Evolutionary conservation across 176 grass and related monocot species (phyloP), one percentile per base, ranked within the genome.

Genomic region (Otatea glauca): DNA sequence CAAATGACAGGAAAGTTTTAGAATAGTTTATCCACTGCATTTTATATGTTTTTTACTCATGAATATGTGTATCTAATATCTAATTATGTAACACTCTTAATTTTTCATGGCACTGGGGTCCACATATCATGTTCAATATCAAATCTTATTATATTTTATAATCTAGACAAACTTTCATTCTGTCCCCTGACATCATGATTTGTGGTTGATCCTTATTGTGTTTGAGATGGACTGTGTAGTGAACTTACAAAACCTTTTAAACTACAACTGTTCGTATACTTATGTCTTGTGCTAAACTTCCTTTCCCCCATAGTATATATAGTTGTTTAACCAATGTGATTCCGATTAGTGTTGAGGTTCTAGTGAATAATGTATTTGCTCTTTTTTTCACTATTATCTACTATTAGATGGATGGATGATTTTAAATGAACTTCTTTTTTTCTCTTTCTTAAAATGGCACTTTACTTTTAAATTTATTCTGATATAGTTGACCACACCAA

Each of bases 171-270:
- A n/a, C n/a, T n/a, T n/a, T n/a, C n/a, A n/a, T n/a, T n/a, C n/a
- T n/a, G n/a, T n/a, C n/a, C n/a, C n/a, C n/a, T n/a, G n/a, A n/a
- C n/a, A n/a, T n/a, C n/a, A n/a, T n/a, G n/a, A n/a, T n/a, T n/a
- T n/a, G n/a, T n/a, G n/a, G n/a, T n/a, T n/a, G n/a, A n/a, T n/a
- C n/a, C n/a, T n/a, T n/a, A n/a, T n/a, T n/a, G n/a, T n/a, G n/a
- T n/a, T n/a, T n/a, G n/a, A n/a, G n/a, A n/a, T n/a, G n/a, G n/a
- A n/a, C n/a, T n/a, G n/a, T n/a, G 17, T 24, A 61, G 8, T 61
- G 29, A 15, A 59, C 64, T 18, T 84, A 4, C 49, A 76, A 65
- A 55, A 68, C 37, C 7, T 77, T 68, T 43, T 54, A 32, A 65
- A 76, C 15, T 25, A 47, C 45, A 60, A 34, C 39, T 60, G 49